Evolutionary conservation across 768 basidiomycete genomes (phyloP), one percentile per base, ranked within the genome.

Genomic region (Suillus clintonianus): DNA sequence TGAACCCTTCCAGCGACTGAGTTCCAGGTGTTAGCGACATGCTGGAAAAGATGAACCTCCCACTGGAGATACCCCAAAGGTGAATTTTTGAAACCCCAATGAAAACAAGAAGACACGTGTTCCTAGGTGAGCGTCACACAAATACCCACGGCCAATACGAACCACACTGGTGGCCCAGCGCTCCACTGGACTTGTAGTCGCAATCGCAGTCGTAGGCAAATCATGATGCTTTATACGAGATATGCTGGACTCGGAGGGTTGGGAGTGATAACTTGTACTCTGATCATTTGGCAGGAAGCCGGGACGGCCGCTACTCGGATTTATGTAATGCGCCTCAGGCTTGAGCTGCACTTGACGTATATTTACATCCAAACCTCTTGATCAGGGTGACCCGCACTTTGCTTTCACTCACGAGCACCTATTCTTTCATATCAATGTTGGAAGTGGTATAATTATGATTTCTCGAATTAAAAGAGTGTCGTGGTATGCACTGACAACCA

Each of bases 1-100:
- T 41, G 17, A 57, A 57, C 37, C 56, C 56, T 57, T 57, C 56
- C 56, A 57, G 17, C 27, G 56, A 57, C 10, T 19, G 56, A 57
- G 30, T 24, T 19, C 37, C 37, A 39, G 55, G 17, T 41, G 39
- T 41, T 17, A 11, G 24, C 37, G 39, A 30, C 56, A 57, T 41
- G 15, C 10, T 41, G 39, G 39, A 41, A 13, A 15, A 55, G 24
- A 57, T 8, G 19, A n/a, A n/a, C n/a, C n/a, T n/a, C n/a, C n/a
- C n/a, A n/a, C n/a, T n/a, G n/a, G n/a, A n/a, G n/a, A n/a, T n/a
- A n/a, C n/a, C n/a, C n/a, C n/a, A n/a, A n/a, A n/a, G n/a, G n/a
- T n/a, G n/a, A n/a, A 22, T 50, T 50, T 3, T 6, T 15, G 15
- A 47, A 19, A 10, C 17, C 17, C 30, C 19, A 17, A 37, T 24